Base-by-base conservation (phyloP, 805 yeast genomes). In the Starmerella floris region DNA sequence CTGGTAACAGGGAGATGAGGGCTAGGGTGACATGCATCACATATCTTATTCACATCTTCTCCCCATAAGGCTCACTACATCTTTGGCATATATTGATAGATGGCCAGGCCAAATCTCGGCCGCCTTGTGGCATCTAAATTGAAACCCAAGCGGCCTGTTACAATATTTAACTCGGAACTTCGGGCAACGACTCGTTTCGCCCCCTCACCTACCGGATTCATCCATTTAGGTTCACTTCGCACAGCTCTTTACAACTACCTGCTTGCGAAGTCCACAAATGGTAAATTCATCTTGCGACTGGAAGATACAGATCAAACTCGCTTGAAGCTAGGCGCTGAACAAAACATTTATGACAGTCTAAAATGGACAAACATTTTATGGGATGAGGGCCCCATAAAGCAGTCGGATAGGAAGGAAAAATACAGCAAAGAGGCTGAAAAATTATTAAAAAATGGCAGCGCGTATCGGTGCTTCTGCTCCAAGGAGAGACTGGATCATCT, bases 161-260 rank as follows among this genome's bases (percentile, higher is more conserved):
- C 40, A 6, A 16, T 15, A 21, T 35, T 23, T 6, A 21, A 17
- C 30, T 11, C 37, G 4, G 30, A 2, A 4, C 19, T 19, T 0
- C 84, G 91, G 0, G 93, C 77, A 0, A 62, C 95, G 50, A 83
- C 97, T 1, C 64, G 99, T 50, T 91, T 91, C 62, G 99, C 99
- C 0, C 98, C 99, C 0, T 85, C 96, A 2, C 99, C 99, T 1
- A 91, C 99, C 0, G 99, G 99, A 0, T 74, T 74, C 48, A 66
- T 91, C n/a, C 99, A 91, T 58, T 59, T 91, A 45, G 99, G 99
- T 0, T 87, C 96, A 0, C 58, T 91, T 36, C 65, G 99, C 58
- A 91, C 99, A 0, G 97, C 97, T 0, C 61, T 91, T 17, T 91
- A 84, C 62, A 91, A 91, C 60, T 91, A 77, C 54, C 60, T 91